Base-by-base conservation (phyloP, 495 filamentous ascomycete genomes). In the Penicillium dipodomyicola region DNA sequence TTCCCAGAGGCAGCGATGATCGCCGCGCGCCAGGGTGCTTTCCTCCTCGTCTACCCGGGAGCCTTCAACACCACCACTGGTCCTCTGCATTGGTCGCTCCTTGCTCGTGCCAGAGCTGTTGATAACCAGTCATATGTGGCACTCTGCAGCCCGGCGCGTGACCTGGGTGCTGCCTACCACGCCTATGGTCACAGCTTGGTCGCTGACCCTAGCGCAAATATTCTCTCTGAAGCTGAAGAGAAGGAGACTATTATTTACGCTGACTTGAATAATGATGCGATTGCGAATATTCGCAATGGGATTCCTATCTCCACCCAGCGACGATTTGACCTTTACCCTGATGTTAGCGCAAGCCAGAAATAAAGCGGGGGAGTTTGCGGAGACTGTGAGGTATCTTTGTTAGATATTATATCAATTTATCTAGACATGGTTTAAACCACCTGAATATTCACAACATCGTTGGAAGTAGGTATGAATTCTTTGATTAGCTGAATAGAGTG, bases 81-180 rank as follows among this genome's bases (percentile, higher is more conserved):
- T 0, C 85, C 88, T 9, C 67, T 97, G 71, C 94, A 98, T 72
- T 98, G 94, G 95, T 81, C 83, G 39, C 70, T 98, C 59, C 81
- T 86, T 66, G 94, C 86, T 15, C 82, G 88, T 57, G 92, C 90
- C 10, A 79, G 94, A 53, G 94, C 94, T 11, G 79, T 93, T 67
- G 94, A 99, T 65, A 97, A 97, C 72, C 93, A 99, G 80, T 68
- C 92, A 3, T 99, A 93, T 72, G 93, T 97, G 33, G 94, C 85
- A 23, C 68, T 97, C 69, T 97, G 95, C 74, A 91, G 87, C 67
- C 95, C 95, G 5, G 91, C 94, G 39, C 78, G 94, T 57, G 92
- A 96, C 69, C 76, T 85, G 76, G 64, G 70, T 15, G 89, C 89
- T 3, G 79, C 76, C 19, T 99, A 99, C 67, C 84, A 92, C 67